Evolutionary conservation across 768 basidiomycete species (phyloP).

Genomic region (Chalciporus pseudorubinellus): DNA sequence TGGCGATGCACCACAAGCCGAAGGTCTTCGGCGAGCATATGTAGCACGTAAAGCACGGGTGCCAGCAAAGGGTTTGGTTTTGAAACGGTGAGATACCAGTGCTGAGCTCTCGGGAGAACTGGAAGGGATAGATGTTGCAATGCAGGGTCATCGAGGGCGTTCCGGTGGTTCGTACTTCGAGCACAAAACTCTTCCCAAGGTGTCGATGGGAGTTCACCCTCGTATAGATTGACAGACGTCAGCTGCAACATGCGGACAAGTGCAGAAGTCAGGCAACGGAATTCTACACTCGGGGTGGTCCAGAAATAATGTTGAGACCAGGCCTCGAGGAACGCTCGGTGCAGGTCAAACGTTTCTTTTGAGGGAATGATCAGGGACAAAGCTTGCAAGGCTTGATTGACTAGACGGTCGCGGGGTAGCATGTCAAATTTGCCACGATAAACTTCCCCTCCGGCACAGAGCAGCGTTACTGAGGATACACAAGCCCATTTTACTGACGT

Average conservation of each 20-base stretch:
- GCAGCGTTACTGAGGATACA: conserved; percentile 50
- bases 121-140: conserved; percentile 45
- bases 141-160: conserved; percentile 60
- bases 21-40: conserved; percentile 73
- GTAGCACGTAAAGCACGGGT: conserved; percentile 68
- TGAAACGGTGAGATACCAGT: conserved; percentile 22
- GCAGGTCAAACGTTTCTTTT: conserved; percentile 53
- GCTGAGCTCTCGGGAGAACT: conserved; percentile 24
- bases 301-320: conserved; percentile 53
- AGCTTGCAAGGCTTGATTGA: conserved; percentile 55
- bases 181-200: conserved; percentile 51
- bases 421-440: conserved; percentile 53
- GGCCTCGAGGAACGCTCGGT: conserved; percentile 50
- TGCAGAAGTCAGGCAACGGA: conserved; percentile 53
- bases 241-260: conserved; percentile 49
- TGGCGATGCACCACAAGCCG: conserved; percentile 58
- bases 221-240: conserved; percentile 25
- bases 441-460: conserved; percentile 49
- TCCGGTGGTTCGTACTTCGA: conserved; percentile 40
- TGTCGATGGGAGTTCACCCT: conserved; percentile 16
- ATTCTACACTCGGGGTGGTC: conserved; percentile 48
- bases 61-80: conserved; percentile 48
- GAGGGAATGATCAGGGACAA: conserved; percentile 61
- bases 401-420: conserved; percentile 53
- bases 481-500: conserved; percentile 47